These are phyloP conservation scores for Syncephalastrum contaminatum DNA, from an alignment of 371 early-diverging fungal genomes.

Conservation along the genomic window DNA sequence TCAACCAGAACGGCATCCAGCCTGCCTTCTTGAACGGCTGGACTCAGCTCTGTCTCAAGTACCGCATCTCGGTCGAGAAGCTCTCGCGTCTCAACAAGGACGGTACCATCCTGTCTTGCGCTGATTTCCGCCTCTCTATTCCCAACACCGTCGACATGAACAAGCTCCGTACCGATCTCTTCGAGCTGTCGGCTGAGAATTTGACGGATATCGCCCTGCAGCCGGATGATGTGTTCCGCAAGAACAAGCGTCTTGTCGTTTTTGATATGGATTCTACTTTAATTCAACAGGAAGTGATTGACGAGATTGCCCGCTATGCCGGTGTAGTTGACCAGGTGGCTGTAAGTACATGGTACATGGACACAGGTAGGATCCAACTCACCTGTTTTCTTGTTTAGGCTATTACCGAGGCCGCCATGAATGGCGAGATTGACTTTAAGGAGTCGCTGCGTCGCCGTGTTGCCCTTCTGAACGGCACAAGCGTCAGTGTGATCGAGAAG, in stretches of 20 bases:
- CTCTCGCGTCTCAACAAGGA: conserved; percentile 71
- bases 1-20: conserved; percentile 76
- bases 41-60: conserved; percentile 67
- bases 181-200: conserved; percentile 65
- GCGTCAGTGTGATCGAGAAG: conserved; percentile 73
- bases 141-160: conserved; percentile 64
- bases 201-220: conserved; percentile 88
- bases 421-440: conserved; percentile 94
- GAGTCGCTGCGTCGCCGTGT: conserved; percentile 90
- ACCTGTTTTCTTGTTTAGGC: conserved; percentile 38
- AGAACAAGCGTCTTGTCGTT: conserved; percentile 90
- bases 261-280: conserved; percentile 99
- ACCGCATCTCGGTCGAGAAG: conserved; percentile 80
- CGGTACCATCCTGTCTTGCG: conserved; percentile 59
- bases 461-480: conserved; percentile 82
- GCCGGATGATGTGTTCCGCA: conserved; percentile 82
- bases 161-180: conserved; percentile 64
- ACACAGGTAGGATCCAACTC: background rate
- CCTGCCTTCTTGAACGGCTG: conserved; percentile 73
- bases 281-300: conserved; percentile 98
- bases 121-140: conserved; percentile 78
- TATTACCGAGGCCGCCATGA: conserved; percentile 96
- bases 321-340: conserved; percentile 92
- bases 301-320: conserved; percentile 91
- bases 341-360: conserved; percentile 43